These are phyloP conservation scores for Solanum raphanifolium DNA, from an alignment of 257 asterid species.

Conservation along the genomic window DNA sequence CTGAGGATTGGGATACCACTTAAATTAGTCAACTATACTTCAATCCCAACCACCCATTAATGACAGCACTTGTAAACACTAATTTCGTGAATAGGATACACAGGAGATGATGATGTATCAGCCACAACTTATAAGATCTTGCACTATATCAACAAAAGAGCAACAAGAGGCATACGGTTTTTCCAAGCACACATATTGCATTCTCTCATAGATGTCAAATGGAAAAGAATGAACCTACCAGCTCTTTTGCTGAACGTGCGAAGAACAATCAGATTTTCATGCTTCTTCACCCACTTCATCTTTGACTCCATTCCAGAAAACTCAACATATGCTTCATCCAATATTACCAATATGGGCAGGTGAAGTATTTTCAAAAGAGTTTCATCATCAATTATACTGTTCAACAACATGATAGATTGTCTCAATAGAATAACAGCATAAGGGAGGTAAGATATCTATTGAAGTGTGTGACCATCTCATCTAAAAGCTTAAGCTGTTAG, in stretches of 20 bases:
- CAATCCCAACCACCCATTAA: neutral
- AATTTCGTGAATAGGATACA: neutral
- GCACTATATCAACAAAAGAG: neutral
- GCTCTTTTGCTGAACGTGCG: constrained; percentile 99
- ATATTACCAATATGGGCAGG: constrained; percentile 75
- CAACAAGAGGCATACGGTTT: neutral
- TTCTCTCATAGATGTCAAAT: neutral
- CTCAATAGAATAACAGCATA: neutral
- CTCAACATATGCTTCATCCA: constrained; percentile 96
- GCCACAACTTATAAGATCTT: neutral
- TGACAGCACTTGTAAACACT: neutral
- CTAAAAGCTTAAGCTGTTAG: neutral
- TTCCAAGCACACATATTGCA: neutral
- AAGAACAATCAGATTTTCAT: constrained; percentile 88
- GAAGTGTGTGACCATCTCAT: neutral
- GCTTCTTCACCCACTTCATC: constrained; percentile 97
- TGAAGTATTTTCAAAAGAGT: constrained; percentile 57
- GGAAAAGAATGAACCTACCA: constrained; percentile 30
- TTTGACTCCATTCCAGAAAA: constrained; percentile 78
- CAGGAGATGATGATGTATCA: neutral
- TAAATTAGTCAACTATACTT: neutral
- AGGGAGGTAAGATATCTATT: neutral
- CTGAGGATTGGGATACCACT: constrained; percentile 25
- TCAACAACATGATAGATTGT: constrained; percentile 6
- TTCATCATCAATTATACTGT: constrained; percentile 76